Percentiles rank a stretch among this genome's conserved stretches.
phyloP scores from a whole-genome alignment of 164 flowering plant species.

The Berberis thunbergii region DNA sequence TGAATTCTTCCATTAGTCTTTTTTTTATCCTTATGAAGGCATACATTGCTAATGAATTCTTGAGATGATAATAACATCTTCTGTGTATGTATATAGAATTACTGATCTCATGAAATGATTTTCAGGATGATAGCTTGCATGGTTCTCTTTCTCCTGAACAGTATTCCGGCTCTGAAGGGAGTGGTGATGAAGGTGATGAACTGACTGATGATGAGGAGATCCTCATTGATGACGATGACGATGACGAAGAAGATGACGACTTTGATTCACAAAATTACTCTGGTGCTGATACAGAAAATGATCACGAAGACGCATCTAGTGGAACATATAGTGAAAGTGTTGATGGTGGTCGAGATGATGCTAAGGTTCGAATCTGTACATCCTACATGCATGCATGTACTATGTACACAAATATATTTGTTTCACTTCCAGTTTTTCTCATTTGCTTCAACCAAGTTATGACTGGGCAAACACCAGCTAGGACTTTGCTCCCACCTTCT shows the following conservation, averaged over 20 bases:
- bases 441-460: too few species aligned
- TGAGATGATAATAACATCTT: too few species aligned
- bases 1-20: too few species aligned
- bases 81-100: background rate
- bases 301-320: slow-evolving; percentile 28
- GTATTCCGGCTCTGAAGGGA: slow-evolving; percentile 69
- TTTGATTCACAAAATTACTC: slow-evolving; percentile 31
- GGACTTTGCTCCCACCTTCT: too few species aligned
- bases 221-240: slow-evolving; percentile 45
- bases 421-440: too few species aligned
- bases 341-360: slow-evolving; percentile 21
- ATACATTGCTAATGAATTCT: too few species aligned
- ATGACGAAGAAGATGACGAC: slow-evolving; percentile 41
- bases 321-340: slow-evolving; percentile 40
- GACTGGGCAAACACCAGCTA: too few species aligned
- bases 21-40: too few species aligned
- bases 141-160: slow-evolving; percentile 45
- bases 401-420: too few species aligned
- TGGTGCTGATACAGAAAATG: slow-evolving; percentile 39
- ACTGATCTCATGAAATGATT: slow-evolving; percentile 4
- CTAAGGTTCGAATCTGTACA: slow-evolving; percentile 32
- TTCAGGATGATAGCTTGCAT: slow-evolving; percentile 23
- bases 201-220: slow-evolving; percentile 61
- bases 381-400: slow-evolving; percentile 1
- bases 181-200: slow-evolving; percentile 67